These are phyloP conservation scores for Lentinula aciculospora DNA, from an alignment of 768 basidiomycete genomes.

Conservation along the genomic window DNA sequence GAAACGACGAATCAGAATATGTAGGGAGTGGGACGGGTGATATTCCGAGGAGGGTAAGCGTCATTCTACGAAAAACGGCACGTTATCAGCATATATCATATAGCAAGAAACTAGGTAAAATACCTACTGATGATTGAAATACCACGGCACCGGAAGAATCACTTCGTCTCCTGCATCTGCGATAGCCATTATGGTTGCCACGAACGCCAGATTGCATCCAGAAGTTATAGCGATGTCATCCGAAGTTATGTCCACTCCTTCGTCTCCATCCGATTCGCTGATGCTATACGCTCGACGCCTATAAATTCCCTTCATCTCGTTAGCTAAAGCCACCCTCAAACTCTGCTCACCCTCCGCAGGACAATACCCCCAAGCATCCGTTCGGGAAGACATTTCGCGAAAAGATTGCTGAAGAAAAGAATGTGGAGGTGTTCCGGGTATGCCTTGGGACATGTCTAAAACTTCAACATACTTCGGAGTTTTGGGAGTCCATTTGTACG, in stretches of 20 bases:
- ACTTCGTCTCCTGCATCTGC: constrained; percentile 69
- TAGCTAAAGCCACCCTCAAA: constrained; percentile 45
- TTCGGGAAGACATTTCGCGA: constrained; percentile 34
- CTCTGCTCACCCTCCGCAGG: constrained; percentile 50
- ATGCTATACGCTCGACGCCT: too few relatives aligned
- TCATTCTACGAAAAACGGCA: constrained; percentile 51
- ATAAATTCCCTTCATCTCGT: constrained; percentile 61
- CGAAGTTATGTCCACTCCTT: constrained; percentile 33
- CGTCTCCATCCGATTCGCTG: too few relatives aligned
- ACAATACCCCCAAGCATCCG: constrained; percentile 48
- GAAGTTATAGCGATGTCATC: constrained; percentile 66
- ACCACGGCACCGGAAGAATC: constrained; percentile 72
- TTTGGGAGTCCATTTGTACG: constrained; percentile 51
- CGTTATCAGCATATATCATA: background rate
- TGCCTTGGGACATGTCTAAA: constrained; percentile 57
- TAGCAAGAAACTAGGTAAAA: background rate
- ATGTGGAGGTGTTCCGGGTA: constrained; percentile 64
- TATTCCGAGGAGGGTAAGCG: constrained; percentile 56
- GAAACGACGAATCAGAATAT: constrained; percentile 45
- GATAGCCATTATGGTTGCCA: constrained; percentile 53
- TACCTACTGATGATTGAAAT: constrained; percentile 56
- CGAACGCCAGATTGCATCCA: constrained; percentile 72
- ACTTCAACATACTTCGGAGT: constrained; percentile 32
- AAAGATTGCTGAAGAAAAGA: constrained; percentile 43
- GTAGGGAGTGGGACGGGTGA: constrained; percentile 51